Evolutionary conservation across 805 yeast species (phyloP), one percentile per base, ranked within the genome.

Genomic region (Komagataella populi): DNA sequence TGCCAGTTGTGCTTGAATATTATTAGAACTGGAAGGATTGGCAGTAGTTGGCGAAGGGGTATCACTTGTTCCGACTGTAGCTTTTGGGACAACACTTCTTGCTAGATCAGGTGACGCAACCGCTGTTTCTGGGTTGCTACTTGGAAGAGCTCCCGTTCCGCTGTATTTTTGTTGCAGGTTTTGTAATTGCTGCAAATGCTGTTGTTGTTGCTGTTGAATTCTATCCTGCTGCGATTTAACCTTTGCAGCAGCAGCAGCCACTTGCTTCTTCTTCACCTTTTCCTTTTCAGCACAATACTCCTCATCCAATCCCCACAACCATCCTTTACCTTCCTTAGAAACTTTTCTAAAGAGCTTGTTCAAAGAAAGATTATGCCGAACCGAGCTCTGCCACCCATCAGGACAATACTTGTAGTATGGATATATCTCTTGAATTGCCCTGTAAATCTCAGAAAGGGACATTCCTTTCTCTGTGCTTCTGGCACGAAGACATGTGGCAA

Each of bases 371-470:
- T 89, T 90, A 67, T 93, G 99, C 50, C 95, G 77, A 17, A 93
- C 95, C 0, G 95, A 81, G 61, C 87, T 84, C 68, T 93, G 99
- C 99, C 99, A 93, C 2, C 98, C 98, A 64, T 89, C 96, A 0
- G 95, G 91, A 60, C 97, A 90, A 66, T 87, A 91, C 59, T 83
- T 78, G 68, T 87, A 93, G 69, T 87, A 93, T 2, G 98, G 98
- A 66, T 84, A 91, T 10, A 86, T 65, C 47, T 87, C 95, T 64
- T 86, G 85, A 49, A 93, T 89, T 1, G 88, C 87, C 51, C 84
- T 84, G 65, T 88, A 84, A 48, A 93, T 87, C 55, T 90, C 97
- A 0, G 89, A 81, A 46, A 85, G 68, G 1, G 90, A 80, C 80
- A 88, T 78, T 23, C 96, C 96, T 49, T 79, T 73, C 30, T 77